Percentiles rank a stretch among this genome's conserved stretches.
Evolutionary conservation across 164 flowering plant species (phyloP).

Genomic region (grape (Vitis vinifera)): DNA sequence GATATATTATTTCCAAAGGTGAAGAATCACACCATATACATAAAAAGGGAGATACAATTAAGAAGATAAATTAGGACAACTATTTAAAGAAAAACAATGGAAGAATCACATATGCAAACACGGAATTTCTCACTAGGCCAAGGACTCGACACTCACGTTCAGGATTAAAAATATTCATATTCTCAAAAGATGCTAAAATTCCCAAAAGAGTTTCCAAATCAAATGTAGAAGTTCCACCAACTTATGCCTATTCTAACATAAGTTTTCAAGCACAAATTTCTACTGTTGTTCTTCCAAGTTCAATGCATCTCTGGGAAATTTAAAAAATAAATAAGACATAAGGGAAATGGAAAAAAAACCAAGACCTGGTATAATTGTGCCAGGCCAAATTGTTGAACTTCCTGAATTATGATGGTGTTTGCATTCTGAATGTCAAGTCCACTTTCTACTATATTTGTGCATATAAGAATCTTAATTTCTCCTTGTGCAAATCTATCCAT

Average conservation of each 20-base stretch:
- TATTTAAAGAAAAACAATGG: too few relatives aligned
- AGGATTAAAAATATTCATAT: too few relatives aligned
- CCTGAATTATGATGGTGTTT: conserved; percentile 92
- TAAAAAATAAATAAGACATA: background rate
- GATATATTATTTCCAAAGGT: too few relatives aligned
- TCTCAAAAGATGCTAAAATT: too few relatives aligned
- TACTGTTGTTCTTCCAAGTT: background rate
- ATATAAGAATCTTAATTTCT: conserved; percentile 72
- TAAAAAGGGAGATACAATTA: too few relatives aligned
- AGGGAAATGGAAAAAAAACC: background rate
- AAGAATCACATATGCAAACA: background rate
- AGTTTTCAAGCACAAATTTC: background rate
- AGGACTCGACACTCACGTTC: too few relatives aligned
- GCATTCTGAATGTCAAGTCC: conserved; percentile 99
- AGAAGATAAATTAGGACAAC: too few relatives aligned
- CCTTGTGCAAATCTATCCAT: conserved; percentile 90
- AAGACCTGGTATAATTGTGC: conserved; percentile 95
- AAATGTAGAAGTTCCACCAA: too few relatives aligned
- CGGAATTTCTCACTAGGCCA: too few relatives aligned
- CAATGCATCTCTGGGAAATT: background rate
- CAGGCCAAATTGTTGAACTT: conserved; percentile 94
- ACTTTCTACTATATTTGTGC: conserved; percentile 98
- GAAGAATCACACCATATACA: too few relatives aligned
- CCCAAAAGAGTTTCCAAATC: too few relatives aligned
- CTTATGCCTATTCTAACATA: too few relatives aligned